phyloP scores from a whole-genome alignment of 139 green algal genomes.

The Auxenochlorella pyrenoidosa region DNA sequence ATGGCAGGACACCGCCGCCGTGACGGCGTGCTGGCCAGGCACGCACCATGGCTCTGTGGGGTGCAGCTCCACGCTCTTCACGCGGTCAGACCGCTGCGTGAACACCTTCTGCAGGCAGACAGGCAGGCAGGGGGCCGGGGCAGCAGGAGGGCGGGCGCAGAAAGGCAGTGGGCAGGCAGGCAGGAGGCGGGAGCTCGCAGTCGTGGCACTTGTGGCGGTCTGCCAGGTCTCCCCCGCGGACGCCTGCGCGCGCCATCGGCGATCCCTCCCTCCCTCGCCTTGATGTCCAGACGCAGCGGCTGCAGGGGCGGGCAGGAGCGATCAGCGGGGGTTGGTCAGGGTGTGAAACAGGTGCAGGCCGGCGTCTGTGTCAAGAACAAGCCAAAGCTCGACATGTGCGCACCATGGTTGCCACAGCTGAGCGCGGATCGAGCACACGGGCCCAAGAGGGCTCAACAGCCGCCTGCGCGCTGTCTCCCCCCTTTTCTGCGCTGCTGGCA shows the following conservation, averaged over 20 bases:
- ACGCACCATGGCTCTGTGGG: conserved; percentile 97
- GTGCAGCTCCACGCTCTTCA: conserved; percentile 99
- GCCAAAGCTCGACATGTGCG: neutral
- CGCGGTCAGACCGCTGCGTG: conserved; percentile 94
- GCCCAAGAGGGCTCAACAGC: no score
- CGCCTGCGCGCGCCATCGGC: neutral
- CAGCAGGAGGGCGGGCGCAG: neutral
- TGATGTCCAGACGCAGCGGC: conserved; percentile 93
- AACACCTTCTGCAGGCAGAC: conserved; percentile 80
- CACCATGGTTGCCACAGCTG: conserved; percentile 31
- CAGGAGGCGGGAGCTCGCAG: neutral
- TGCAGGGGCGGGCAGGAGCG: conserved; percentile 46
- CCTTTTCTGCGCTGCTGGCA: no score
- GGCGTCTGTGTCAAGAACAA: no score
- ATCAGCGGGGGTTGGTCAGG: conserved; percentile 10
- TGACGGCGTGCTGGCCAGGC: neutral
- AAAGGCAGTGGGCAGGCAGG: no score
- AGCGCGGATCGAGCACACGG: no score
- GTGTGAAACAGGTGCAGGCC: neutral
- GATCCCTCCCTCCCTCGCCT: conserved; percentile 64
- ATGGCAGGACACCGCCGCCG: no score
- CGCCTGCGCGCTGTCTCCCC: no score
- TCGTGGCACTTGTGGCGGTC: neutral
- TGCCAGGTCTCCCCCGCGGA: neutral
- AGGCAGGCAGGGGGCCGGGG: neutral